phyloP scores from a whole-genome alignment of 2,329 filamentous ascomycete species.

The Exophiala oligosperma region DNA sequence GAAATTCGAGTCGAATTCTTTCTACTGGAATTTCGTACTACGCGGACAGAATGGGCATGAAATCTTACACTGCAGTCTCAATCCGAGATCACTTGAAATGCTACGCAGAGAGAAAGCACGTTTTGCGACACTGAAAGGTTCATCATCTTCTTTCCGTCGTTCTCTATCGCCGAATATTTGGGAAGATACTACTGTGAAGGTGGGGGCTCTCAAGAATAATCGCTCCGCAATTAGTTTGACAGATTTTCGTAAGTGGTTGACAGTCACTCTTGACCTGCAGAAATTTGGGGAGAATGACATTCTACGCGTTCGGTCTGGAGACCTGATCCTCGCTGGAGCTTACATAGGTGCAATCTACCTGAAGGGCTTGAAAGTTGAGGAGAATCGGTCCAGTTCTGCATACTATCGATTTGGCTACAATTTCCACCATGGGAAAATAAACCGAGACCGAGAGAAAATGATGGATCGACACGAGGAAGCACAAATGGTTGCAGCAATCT shows the following conservation, averaged over 20 bases:
- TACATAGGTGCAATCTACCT: slow-evolving; percentile 18
- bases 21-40: slow-evolving; percentile 28
- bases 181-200: slow-evolving; percentile 21
- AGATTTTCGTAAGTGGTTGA: slow-evolving; percentile 21
- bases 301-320: slow-evolving; percentile 9
- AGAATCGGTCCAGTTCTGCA: not conserved
- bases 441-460: slow-evolving; percentile 17
- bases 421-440: slow-evolving; percentile 11
- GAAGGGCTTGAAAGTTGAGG: slow-evolving; percentile 16
- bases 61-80: slow-evolving; percentile 6
- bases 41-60: not conserved
- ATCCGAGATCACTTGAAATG: not conserved
- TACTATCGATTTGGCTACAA: slow-evolving; percentile 17
- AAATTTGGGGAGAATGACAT: slow-evolving; percentile 3
- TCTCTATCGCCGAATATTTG: slow-evolving; percentile 11
- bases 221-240: not conserved
- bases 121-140: not conserved
- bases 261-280: slow-evolving; percentile 19
- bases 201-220: slow-evolving; percentile 6
- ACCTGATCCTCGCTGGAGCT: slow-evolving; percentile 13
- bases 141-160: not conserved
- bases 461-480: slow-evolving; percentile 12
- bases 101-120: not conserved
- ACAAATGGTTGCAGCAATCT: slow-evolving; percentile 14
- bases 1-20: slow-evolving; percentile 23